Evolutionary conservation across 2,329 filamentous ascomycete species (phyloP), one percentile per base, ranked within the genome.

Genomic region (Thelonectria blattea): DNA sequence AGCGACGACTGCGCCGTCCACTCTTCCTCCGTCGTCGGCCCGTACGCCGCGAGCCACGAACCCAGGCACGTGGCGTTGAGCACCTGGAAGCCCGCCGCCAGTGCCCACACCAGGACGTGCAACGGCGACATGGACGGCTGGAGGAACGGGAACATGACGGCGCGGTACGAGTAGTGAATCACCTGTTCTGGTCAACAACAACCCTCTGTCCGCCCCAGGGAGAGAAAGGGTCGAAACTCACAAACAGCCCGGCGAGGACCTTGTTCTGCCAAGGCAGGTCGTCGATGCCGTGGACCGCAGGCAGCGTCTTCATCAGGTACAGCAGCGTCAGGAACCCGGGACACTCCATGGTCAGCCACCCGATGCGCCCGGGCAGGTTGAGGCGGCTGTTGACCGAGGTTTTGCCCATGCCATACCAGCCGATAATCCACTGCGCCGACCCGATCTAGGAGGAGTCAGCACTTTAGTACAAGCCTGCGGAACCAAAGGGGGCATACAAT

Each of bases 71-170:
- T 85, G 0, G 88, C 92, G 75, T 98, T 99, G 74, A 85, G 74
- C 65, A 96, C 72, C 75, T 99, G 95, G 80, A 97, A 98, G 20
- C 72, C 41, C 41, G 89, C 64, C 5, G 89, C 95, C 20, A 80
- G 76, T 50, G 79, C 9, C 80, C 89, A 89, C 65, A 97, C 84
- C 27, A 86, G 56, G 2, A 85, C 73, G 75, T 96, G 91, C 66
- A 97, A 91, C 9, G 94, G 94, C 5, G 93, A 92, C 90, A 99
- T 97, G 80, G 89, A 93, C 0, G 94, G 94, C 64, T 94, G 92
- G 65, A 94, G 82, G 59, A 96, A 79, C 2, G 95, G 94, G 57
- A 88, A 90, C 63, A 96, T 78, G 58, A 98, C 76, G 10, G 95
- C 93, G 64, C 95, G 92, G 82, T 99, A 96, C 72, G 87, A 67